These are phyloP conservation scores for Didymella pinodella DNA, from an alignment of 2,329 filamentous ascomycete genomes.

Conservation along the genomic window DNA sequence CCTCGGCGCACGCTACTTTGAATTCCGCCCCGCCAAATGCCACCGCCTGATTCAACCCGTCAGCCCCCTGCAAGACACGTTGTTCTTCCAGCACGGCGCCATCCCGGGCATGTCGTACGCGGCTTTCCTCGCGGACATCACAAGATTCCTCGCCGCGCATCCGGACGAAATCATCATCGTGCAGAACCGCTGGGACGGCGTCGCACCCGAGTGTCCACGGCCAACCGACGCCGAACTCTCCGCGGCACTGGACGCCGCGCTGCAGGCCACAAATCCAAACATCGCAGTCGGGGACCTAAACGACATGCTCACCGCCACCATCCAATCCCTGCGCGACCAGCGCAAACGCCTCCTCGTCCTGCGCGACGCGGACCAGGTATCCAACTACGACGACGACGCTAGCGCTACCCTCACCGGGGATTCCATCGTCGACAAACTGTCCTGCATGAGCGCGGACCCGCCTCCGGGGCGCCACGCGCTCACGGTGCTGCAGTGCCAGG, in stretches of 20 bases:
- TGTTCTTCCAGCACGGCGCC: slow-evolving; percentile 61
- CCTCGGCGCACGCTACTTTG: slow-evolving; percentile 61
- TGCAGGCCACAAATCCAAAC: slow-evolving; percentile 28
- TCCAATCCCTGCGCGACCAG: slow-evolving; percentile 37
- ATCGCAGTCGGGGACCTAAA: slow-evolving; percentile 29
- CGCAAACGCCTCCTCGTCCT: slow-evolving; percentile 40
- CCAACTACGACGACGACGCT: slow-evolving; percentile 47
- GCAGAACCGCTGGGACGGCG: slow-evolving; percentile 61
- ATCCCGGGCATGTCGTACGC: slow-evolving; percentile 61
- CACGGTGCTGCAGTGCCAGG: slow-evolving; percentile 57
- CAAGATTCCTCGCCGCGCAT: slow-evolving; percentile 54
- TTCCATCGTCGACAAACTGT: slow-evolving; percentile 39
- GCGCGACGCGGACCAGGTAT: slow-evolving; percentile 34
- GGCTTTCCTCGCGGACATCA: slow-evolving; percentile 53
- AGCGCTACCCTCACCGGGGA: slow-evolving; percentile 44
- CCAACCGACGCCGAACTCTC: slow-evolving; percentile 54
- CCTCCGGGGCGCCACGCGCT: slow-evolving; percentile 34
- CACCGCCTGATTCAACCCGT: slow-evolving; percentile 52
- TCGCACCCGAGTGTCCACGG: slow-evolving; percentile 56
- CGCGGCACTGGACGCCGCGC: slow-evolving; percentile 49
- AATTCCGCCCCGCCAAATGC: slow-evolving; percentile 60
- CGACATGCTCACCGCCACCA: slow-evolving; percentile 38
- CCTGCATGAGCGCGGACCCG: slow-evolving; percentile 30
- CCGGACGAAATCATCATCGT: slow-evolving; percentile 58
- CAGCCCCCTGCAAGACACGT: slow-evolving; percentile 53